Evolutionary conservation across 2,329 filamentous ascomycete species (phyloP), one percentile per base, ranked within the genome.

Genomic region (Shiraia sp.): DNA sequence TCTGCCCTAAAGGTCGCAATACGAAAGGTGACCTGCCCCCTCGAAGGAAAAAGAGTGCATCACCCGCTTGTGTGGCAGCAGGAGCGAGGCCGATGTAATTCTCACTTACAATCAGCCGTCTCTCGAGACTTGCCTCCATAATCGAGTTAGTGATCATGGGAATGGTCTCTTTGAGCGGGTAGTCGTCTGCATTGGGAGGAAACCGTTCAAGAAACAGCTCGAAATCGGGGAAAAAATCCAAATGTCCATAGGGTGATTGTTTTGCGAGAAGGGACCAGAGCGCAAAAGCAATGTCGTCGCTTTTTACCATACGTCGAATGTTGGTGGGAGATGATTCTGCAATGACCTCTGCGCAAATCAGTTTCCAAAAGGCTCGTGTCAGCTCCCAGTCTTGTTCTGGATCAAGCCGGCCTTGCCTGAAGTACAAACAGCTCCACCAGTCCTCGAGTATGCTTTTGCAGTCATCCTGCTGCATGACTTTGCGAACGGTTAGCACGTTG

Each of bases 11-110:
- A 4, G 8, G 17, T 22, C 47, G 34, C 13, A 58, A 27, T 1
- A 54, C 32, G 9, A 51, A 51, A 5, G 47, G 55, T 1, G 48
- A 48, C 13, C 30, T 38, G 4, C 42, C 51, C 3, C 55, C 51
- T 10, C 15, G 25, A 9, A 55, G 28, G 2, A 48, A 24, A 13
- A 22, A 47, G 3, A 58, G 12, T 15, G 34, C 22, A 32, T 58
- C 55, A 0, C 45, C 47, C 4, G 17, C n/a, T 2, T 10, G 1
- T 6, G 40, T 36, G 6, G 34, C 22, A 5, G 41, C 45, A 7
- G 51, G 48, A 1, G 39, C 46, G 6, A 56, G 29, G 3, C 53
- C 55, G 1, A 44, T 9, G 2, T 29, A 19, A 1, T 32, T 39
- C 1, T 34, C 2, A 6, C 48, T 43, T 2, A 29, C 25, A 23